A percentile compares a stretch with the other conserved stretches of the same genome.
Conservation (phyloP, 2,329 filamentous ascomycete species). For the Madurella fahalii region DNA sequence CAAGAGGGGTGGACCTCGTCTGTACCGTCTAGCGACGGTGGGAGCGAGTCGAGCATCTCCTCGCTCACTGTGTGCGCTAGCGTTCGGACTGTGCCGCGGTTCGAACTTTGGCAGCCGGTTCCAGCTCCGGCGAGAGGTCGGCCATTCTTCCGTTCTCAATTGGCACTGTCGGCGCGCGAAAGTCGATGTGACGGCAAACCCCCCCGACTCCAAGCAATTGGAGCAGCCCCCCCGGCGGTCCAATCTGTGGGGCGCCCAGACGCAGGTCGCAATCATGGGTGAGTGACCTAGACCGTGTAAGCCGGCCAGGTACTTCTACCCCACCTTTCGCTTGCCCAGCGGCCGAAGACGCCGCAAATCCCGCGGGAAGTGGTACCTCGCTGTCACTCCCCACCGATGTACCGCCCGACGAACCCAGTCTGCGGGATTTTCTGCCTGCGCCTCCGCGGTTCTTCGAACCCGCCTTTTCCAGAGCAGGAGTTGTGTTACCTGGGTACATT, state of each 20-base stretch:
- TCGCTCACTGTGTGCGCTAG: constrained; percentile 10
- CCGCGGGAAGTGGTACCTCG: constrained; percentile 29
- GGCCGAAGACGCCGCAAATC: constrained; percentile 23
- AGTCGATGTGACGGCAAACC: constrained; percentile 3
- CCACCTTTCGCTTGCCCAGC: constrained; percentile 15
- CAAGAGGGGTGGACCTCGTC: constrained; percentile 8
- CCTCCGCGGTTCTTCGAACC: constrained; percentile 14
- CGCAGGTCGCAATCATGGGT: constrained; percentile 26
- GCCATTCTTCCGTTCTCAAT: constrained; percentile 17
- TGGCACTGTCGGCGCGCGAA: constrained; percentile 19
- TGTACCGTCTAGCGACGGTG: background rate
- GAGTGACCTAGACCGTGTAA: constrained; percentile 30
- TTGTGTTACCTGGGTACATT: background rate
- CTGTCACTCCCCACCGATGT: constrained; percentile 22
- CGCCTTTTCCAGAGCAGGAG: constrained; percentile 10
- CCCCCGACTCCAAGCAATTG: constrained; percentile 14
- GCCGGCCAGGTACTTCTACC: constrained; percentile 27
- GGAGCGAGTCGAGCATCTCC: constrained; percentile 13
- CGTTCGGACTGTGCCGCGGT: background rate
- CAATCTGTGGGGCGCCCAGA: constrained; percentile 13
- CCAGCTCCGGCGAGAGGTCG: constrained; percentile 16
- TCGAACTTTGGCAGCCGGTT: background rate
- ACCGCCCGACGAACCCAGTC: constrained; percentile 19
- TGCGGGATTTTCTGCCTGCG: constrained; percentile 29
- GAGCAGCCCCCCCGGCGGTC: constrained; percentile 11